Evolutionary conservation across 2,329 filamentous ascomycete species (phyloP), one percentile per base, ranked within the genome.

Genomic region (Ceratocystis ficicola): DNA sequence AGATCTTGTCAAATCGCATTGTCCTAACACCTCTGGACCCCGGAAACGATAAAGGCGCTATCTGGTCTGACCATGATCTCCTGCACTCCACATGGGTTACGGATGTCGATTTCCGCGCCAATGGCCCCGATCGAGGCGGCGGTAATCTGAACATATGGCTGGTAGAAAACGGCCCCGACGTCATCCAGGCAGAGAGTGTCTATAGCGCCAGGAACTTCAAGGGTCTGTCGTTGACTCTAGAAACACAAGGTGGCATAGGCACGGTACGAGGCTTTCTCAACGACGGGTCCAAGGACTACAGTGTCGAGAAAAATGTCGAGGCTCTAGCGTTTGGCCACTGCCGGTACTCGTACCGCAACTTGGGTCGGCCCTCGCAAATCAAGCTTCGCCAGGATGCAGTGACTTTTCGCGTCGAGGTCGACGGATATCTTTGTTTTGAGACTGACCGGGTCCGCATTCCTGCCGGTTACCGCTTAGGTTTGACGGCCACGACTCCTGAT

Each of bases 131-230:
- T 73, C 81, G 89, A 70, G 90, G 86, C 63, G 86, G 87, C 67
- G 94, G 94, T 62, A 96, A 95, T 76, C 79, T 99, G 70, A 93
- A 97, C 76, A 81, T 99, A 72, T 99, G 94, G 94, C 90, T 95
- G 72, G 86, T 84, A 64, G 86, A 84, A 71, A 82, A 89, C 68
- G 88, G 88, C 41, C 77, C 83, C 70, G 76, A 80, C 68, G 78
- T 80, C 36, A 79, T 95, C 65, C 86, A 85, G 65, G 82, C 86
- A 28, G 82, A 84, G 69, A 95, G 89, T 75, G 84, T 96, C 70
- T 96, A 96, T 77, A 94, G 88, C 0, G 87, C 87, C 8, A 84
- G 84, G 65, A 84, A 83, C 70, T 99, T 96, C 72, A 93, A 97
- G 71, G 94, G 94, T n/a, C 78, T 99, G 70, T 92, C 85, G 44